Percentiles rank a stretch among this genome's conserved stretches.
Conservation (phyloP, 1,284 basidiomycete species). For the Mycena sp. region DNA sequence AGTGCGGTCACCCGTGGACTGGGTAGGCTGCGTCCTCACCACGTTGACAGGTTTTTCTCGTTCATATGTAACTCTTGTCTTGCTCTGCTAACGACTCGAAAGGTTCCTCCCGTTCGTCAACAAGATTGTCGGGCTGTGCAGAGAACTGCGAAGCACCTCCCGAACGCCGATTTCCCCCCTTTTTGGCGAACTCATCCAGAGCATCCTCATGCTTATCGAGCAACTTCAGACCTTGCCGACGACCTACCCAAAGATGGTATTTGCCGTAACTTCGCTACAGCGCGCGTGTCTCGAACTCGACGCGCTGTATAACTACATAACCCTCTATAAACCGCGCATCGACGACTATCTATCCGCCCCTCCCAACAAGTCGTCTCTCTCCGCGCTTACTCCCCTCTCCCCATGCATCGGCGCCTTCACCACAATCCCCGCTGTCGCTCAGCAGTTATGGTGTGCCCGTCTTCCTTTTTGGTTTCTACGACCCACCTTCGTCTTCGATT, state of each 20-base stretch:
- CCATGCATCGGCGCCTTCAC: constrained; percentile 6
- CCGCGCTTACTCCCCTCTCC: not conserved
- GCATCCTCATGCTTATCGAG: not conserved
- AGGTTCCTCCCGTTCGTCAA: not conserved
- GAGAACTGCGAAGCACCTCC: not conserved
- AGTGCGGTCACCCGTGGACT: not conserved
- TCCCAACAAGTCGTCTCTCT: not conserved
- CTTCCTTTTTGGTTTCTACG: not conserved
- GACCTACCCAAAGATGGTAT: not conserved
- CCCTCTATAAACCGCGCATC: not conserved
- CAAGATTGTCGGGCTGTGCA: not conserved
- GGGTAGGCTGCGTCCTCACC: not conserved
- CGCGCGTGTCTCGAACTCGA: not conserved
- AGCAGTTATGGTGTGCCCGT: not conserved
- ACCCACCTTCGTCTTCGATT: not conserved
- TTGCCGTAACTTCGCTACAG: not conserved
- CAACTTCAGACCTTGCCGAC: not conserved
- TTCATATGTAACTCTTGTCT: not conserved
- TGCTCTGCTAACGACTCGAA: not conserved
- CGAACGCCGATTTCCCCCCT: not conserved
- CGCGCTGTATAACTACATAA: not conserved
- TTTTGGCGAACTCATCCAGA: not conserved
- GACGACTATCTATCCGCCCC: not conserved
- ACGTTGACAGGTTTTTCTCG: not conserved
- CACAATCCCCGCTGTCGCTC: not conserved